Evolutionary conservation across 805 yeast genomes (phyloP).

Genomic region (Hanseniaspora occidentalis): DNA sequence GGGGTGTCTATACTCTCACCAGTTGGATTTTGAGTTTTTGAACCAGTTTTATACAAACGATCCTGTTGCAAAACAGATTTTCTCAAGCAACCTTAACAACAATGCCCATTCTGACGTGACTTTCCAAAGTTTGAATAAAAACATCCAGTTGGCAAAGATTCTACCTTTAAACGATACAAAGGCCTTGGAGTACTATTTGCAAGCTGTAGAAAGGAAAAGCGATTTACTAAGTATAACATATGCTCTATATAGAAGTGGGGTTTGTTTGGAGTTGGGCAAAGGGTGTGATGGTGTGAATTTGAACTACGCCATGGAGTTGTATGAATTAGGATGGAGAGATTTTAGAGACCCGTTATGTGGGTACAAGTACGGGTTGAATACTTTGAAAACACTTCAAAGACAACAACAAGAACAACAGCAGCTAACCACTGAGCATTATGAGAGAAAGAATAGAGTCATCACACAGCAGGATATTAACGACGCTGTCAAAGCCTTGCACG

Average conservation of each 20-base stretch:
- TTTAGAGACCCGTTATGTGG: constrained; percentile 50
- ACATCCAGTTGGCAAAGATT: constrained; percentile 22
- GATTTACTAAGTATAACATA: constrained; percentile 35
- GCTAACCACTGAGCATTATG: no score
- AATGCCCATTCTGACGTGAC: constrained; percentile 1
- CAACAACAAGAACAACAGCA: no score
- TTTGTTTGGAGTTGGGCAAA: constrained; percentile 55
- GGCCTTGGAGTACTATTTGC: constrained; percentile 44
- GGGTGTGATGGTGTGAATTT: constrained; percentile 33
- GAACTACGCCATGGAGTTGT: constrained; percentile 39
- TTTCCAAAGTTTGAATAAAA: constrained; percentile 2
- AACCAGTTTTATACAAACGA: constrained; percentile 4
- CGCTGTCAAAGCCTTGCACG: constrained; percentile 19
- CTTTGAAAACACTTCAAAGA: constrained; percentile 7
- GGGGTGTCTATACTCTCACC: constrained; percentile 51
- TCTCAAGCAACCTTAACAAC: no score
- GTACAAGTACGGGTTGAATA: constrained; percentile 53
- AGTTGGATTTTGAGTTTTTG: constrained; percentile 28
- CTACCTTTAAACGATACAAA: constrained; percentile 43
- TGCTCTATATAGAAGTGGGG: constrained; percentile 58
- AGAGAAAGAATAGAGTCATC: background rate
- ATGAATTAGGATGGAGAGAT: constrained; percentile 45
- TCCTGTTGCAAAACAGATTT: constrained; percentile 3
- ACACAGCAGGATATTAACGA: background rate
- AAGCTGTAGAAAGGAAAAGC: background rate